Evolutionary conservation across 2,329 filamentous ascomycete genomes (phyloP).

Genomic region (Pseudogymnoascus sp.): DNA sequence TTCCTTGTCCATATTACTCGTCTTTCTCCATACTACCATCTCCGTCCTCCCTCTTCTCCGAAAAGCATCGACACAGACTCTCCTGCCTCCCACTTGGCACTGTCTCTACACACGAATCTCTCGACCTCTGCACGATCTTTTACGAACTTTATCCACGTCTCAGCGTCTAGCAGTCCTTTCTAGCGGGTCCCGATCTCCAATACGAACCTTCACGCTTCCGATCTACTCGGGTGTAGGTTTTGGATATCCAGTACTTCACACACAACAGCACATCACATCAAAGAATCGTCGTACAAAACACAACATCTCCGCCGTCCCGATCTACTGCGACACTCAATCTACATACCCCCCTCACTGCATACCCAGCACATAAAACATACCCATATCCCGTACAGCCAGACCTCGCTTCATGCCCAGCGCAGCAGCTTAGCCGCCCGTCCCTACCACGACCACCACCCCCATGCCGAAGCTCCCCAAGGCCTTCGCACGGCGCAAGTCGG

Average conservation of each 20-base stretch:
- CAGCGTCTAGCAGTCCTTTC: background rate
- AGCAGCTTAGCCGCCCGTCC: background rate
- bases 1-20: background rate
- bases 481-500: slow-evolving; percentile 28
- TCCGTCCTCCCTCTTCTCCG: background rate
- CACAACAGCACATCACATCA: background rate
- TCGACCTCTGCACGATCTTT: background rate
- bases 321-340: background rate
- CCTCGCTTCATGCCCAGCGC: background rate
- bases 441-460: background rate
- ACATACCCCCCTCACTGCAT: background rate
- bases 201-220: background rate
- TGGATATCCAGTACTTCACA: background rate
- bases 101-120: background rate
- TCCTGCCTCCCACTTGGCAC: background rate
- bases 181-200: background rate
- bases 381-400: background rate
- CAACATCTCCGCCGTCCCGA: background rate
- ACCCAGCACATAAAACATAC: background rate
- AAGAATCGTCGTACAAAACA: background rate
- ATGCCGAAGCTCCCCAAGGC: slow-evolving; percentile 29
- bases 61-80: background rate
- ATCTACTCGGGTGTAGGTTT: background rate
- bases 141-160: background rate
- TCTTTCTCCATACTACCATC: background rate